Percentiles rank a stretch among this genome's conserved stretches.
These are phyloP conservation scores for Nissolia schottii DNA, from an alignment of 306 rosid genomes.

Conservation along the genomic window DNA sequence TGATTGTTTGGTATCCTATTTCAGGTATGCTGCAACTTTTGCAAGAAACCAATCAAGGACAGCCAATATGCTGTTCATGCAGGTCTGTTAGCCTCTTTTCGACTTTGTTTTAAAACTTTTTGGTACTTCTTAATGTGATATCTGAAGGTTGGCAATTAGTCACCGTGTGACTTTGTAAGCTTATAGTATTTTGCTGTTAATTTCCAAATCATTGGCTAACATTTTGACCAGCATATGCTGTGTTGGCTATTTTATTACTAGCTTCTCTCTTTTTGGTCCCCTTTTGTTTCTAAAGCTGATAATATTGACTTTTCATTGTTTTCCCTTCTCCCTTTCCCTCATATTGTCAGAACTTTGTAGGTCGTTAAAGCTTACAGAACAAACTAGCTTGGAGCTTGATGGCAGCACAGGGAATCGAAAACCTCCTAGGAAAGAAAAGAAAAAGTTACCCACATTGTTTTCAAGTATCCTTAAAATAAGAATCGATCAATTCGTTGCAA, in stretches of 20 bases:
- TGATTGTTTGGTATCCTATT: conserved; percentile 37
- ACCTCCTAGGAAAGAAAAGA: conserved; percentile 74
- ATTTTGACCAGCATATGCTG: conserved; percentile 1
- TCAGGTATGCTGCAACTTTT: conserved; percentile 87
- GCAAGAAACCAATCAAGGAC: conserved; percentile 89
- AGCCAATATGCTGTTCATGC: conserved; percentile 81
- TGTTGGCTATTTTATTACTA: background rate
- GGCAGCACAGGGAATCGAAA: conserved; percentile 53
- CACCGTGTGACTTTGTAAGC: background rate
- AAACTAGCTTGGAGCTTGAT: conserved; percentile 47
- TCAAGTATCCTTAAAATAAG: conserved; percentile 63
- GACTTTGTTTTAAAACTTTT: background rate
- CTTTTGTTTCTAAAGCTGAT: conserved; percentile 22
- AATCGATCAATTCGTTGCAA: conserved; percentile 5
- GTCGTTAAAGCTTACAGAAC: conserved; percentile 47
- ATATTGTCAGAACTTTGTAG: conserved; percentile 71
- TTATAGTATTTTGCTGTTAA: background rate
- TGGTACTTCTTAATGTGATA: background rate
- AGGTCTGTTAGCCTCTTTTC: conserved; percentile 49
- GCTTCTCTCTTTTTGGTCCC: background rate
- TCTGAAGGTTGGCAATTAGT: conserved; percentile 9
- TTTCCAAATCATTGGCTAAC: background rate
- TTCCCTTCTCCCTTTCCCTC: background rate
- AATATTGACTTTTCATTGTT: conserved; percentile 12
- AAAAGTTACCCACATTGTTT: conserved; percentile 51